phyloP scores from a whole-genome alignment of 208 protist genomes.

The Wallacemonas sp. region DNA sequence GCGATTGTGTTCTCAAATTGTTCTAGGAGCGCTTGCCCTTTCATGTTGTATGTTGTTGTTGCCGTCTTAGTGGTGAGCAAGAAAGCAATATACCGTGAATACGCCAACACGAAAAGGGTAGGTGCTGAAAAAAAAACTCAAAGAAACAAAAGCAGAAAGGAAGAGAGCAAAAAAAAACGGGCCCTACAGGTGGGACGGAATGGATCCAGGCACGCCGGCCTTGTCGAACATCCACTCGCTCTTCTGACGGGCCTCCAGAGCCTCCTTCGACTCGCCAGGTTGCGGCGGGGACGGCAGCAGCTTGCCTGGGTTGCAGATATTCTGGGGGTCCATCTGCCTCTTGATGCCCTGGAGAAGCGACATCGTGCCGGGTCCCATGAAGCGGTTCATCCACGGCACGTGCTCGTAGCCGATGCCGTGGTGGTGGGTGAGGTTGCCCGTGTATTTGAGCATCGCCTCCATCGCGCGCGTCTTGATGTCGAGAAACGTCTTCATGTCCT shows the following conservation, averaged over 20 bases:
- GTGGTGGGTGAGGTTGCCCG: constrained; percentile 89
- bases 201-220: constrained; percentile 80
- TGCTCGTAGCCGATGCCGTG: constrained; percentile 94
- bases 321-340: constrained; percentile 83
- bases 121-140: not conserved
- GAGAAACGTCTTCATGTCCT: constrained; percentile 90
- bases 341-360: constrained; percentile 81
- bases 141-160: constrained; percentile 7
- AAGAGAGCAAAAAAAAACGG: not conserved
- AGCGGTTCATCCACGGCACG: constrained; percentile 92
- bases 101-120: not conserved
- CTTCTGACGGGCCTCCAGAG: constrained; percentile 44
- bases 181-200: constrained; percentile 47
- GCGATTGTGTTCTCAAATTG: too few species aligned
- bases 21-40: too few species aligned
- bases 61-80: too few species aligned
- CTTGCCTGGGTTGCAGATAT: constrained; percentile 93
- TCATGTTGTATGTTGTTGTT: too few species aligned
- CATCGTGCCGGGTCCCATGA: constrained; percentile 68
- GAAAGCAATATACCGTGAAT: too few species aligned
- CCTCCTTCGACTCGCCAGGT: constrained; percentile 42
- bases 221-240: constrained; percentile 92
- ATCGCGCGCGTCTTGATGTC: constrained; percentile 86
- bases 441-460: constrained; percentile 86
- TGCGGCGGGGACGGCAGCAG: constrained; percentile 66